phyloP scores from a whole-genome alignment of 2,329 filamentous ascomycete species.

The Rutstroemia sydowiana region DNA sequence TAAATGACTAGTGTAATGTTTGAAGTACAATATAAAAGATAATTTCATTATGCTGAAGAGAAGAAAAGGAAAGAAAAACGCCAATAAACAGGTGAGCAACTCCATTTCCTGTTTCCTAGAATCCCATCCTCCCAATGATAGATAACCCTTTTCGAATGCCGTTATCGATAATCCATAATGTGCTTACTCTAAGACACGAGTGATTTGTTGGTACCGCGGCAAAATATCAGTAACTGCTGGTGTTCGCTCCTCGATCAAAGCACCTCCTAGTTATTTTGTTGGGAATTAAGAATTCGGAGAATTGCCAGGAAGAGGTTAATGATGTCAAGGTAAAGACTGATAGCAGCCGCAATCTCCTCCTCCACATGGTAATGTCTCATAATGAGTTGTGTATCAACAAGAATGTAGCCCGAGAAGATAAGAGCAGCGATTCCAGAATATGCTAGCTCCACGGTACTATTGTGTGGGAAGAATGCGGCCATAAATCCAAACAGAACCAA shows the following conservation, averaged over 20 bases:
- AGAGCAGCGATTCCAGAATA: slow-evolving; percentile 78
- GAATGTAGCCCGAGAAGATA: slow-evolving; percentile 89
- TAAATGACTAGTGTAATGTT: not conserved
- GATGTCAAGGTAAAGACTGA: slow-evolving; percentile 91
- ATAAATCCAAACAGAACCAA: slow-evolving; percentile 91
- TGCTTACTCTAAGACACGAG: not conserved
- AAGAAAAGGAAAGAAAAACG: not conserved
- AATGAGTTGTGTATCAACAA: slow-evolving; percentile 93
- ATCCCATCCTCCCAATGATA: not conserved
- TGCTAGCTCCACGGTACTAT: slow-evolving; percentile 72
- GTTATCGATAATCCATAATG: not conserved
- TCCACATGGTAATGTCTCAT: slow-evolving; percentile 96
- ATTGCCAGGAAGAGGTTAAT: slow-evolving; percentile 97
- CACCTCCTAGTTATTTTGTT: slow-evolving; percentile 71
- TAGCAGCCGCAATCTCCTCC: slow-evolving; percentile 92
- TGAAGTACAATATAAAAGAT: not conserved
- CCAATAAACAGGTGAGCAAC: not conserved
- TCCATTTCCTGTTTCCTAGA: no score
- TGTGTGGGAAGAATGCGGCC: slow-evolving; percentile 79
- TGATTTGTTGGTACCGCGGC: no score
- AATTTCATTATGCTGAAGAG: not conserved
- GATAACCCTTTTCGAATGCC: not conserved
- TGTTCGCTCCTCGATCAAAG: not conserved
- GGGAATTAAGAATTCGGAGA: slow-evolving; percentile 85
- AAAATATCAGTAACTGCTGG: not conserved